Conservation (phyloP, 805 yeast genomes). For the Komagataella pseudopastoris region DNA sequence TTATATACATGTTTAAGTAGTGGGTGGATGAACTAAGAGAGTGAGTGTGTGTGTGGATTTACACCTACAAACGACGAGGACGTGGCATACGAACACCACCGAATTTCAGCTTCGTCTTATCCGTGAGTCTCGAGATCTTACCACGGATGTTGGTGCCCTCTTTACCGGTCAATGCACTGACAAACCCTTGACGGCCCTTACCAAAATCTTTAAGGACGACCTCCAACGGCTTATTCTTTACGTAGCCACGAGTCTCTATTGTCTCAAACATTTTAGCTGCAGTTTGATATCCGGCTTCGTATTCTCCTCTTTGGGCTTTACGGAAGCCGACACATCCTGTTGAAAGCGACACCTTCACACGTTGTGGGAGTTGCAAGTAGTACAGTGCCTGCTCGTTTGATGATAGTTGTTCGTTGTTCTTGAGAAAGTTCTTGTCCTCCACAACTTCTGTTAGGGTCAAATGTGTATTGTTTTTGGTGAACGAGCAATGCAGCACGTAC, state of each 20-base stretch:
- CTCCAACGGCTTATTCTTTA: slow-evolving; percentile 50
- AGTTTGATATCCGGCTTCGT: slow-evolving; percentile 87
- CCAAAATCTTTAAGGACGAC: slow-evolving; percentile 73
- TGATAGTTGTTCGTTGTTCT: slow-evolving; percentile 39
- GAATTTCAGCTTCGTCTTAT: slow-evolving; percentile 69
- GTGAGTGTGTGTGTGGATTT: too few relatives aligned
- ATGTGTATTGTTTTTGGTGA: slow-evolving; percentile 74
- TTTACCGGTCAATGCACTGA: slow-evolving; percentile 73
- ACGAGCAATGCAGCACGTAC: slow-evolving; percentile 64
- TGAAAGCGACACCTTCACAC: slow-evolving; percentile 49
- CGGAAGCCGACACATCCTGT: slow-evolving; percentile 87
- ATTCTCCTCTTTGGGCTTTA: slow-evolving; percentile 81
- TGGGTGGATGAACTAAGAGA: too few relatives aligned
- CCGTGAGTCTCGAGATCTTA: slow-evolving; percentile 59
- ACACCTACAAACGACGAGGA: slow-evolving; percentile 51
- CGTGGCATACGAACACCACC: slow-evolving; percentile 89
- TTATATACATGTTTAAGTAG: neutral
- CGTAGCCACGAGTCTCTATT: slow-evolving; percentile 48
- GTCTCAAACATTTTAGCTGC: slow-evolving; percentile 56
- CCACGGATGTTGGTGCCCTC: slow-evolving; percentile 66
- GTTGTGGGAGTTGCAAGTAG: slow-evolving; percentile 69
- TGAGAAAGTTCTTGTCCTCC: slow-evolving; percentile 46
- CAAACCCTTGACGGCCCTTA: slow-evolving; percentile 79
- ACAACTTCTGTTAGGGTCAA: slow-evolving; percentile 61
- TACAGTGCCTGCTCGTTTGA: slow-evolving; percentile 65